Evolutionary conservation across 352 stramenopile species (phyloP), one percentile per base, ranked within the genome.

Genomic region (Phytophthora multivora): DNA sequence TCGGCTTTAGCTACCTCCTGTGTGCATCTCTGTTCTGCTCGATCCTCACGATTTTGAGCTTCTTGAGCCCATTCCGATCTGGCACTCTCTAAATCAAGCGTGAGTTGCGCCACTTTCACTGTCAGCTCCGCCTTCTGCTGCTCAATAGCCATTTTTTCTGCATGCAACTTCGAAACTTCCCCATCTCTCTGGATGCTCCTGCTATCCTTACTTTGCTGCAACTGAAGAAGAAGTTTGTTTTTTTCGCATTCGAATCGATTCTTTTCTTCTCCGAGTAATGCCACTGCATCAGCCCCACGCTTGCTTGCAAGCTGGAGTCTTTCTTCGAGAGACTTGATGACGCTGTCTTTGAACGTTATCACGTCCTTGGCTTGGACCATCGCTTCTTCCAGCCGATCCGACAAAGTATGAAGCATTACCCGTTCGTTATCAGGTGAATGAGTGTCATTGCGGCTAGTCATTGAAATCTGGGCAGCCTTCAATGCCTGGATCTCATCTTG

Each of bases 301-400:
- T 79, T 51, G 16, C 57, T 72, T 41, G 43, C 52, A 45, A 85
- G 66, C 21, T 69, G 49, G 1, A 88, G 45, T 18, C 66, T 61
- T n/a, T 51, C 45, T 26, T 91, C 66, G 10, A 91, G 46, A 5
- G 82, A 75, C 26, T 59, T 39, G 55, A 92, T 92, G 10, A 80
- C 62, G 5, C 59, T 40, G 38, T 92, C 80, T 64, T 92, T 92
- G 42, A 79, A 80, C 23, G 76, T 75, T 8, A 92, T 84, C 19
- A 92, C 83, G 28, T 72, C 69, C 50, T 92, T 88, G 7, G 83
- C 79, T 56, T 92, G 74, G 18, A 79, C 25, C 79, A 91, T 91
- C 1, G 83, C 79, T 21, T 73, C 59, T 51, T 90, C 80, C 16
- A 91, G 57, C 15, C 80, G 61, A 30, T 59, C 38, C 1, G 79